Evolutionary conservation across 306 rosid genomes (phyloP).

Genomic region (Ochetophila trinervis): DNA sequence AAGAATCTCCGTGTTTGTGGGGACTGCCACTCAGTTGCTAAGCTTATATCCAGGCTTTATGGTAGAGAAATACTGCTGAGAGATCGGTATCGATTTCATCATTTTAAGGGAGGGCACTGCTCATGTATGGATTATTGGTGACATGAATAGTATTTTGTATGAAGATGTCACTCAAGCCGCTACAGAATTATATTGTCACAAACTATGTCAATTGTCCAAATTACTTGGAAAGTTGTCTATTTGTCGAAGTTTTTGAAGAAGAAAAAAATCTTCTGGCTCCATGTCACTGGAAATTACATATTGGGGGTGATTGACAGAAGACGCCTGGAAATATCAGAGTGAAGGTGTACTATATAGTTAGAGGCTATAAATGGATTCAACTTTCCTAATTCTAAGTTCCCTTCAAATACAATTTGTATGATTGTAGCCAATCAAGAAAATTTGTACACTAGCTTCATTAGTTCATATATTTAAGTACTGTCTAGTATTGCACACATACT

Average conservation of each 20-base stretch:
- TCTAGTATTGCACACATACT: background rate
- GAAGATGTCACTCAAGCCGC: background rate
- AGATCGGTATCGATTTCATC: conserved; percentile 62
- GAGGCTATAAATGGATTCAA: too few relatives aligned
- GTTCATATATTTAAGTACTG: background rate
- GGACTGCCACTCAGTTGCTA: conserved; percentile 58
- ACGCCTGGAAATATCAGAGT: too few relatives aligned
- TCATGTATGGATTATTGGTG: conserved; percentile 65
- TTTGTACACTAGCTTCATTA: background rate
- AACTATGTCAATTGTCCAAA: background rate
- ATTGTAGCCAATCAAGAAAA: background rate
- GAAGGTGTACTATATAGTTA: too few relatives aligned
- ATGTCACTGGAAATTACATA: too few relatives aligned
- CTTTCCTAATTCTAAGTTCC: too few relatives aligned
- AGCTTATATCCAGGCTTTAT: conserved; percentile 50
- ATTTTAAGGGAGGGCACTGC: conserved; percentile 54
- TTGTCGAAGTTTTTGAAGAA: too few relatives aligned
- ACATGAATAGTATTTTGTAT: conserved; percentile 9
- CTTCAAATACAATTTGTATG: background rate
- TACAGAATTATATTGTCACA: background rate
- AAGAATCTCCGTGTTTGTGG: conserved; percentile 67
- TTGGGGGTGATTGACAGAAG: too few relatives aligned
- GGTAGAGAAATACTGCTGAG: conserved; percentile 51
- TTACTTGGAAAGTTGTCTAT: too few relatives aligned
- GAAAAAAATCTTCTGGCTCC: too few relatives aligned